A percentile compares a stretch with the other conserved stretches of the same genome.
Conservation (phyloP, 495 filamentous ascomycete species). For the Aspergillus haitiensis region DNA sequence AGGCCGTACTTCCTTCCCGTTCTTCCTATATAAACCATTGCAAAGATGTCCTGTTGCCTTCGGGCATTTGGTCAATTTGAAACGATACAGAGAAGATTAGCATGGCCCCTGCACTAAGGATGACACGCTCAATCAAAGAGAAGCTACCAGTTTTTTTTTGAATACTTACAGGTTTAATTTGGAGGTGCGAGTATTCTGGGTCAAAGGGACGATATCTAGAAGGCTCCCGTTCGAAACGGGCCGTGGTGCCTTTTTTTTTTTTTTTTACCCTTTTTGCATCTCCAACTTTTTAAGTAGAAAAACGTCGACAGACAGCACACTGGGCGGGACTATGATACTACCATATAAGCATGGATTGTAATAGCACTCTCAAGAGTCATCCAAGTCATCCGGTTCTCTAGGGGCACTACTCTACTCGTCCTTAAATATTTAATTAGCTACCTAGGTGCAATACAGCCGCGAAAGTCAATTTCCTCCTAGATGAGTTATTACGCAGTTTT, state of each 20-base stretch:
- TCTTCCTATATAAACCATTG: constrained; percentile 30
- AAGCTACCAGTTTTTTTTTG: constrained; percentile 79
- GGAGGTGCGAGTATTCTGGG: constrained; percentile 19
- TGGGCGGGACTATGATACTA: too few relatives aligned
- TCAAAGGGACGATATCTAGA: not conserved
- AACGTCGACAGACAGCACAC: too few relatives aligned
- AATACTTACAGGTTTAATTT: constrained; percentile 23
- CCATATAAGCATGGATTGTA: too few relatives aligned
- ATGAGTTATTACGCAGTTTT: too few relatives aligned
- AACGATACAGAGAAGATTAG: constrained; percentile 95
- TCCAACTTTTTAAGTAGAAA: too few relatives aligned
- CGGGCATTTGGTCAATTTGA: constrained; percentile 82
- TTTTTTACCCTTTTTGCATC: not conserved
- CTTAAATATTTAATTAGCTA: too few relatives aligned
- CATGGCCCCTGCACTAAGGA: constrained; percentile 99
- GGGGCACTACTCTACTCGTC: too few relatives aligned
- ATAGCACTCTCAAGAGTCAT: too few relatives aligned
- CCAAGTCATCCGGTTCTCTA: too few relatives aligned
- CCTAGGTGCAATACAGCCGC: too few relatives aligned
- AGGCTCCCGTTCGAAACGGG: constrained; percentile 14
- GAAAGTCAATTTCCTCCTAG: too few relatives aligned
- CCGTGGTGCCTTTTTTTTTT: constrained; percentile 9
- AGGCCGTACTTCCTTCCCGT: not conserved
- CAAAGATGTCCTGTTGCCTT: constrained; percentile 46
- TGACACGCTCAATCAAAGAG: constrained; percentile 99